phyloP scores from a whole-genome alignment of 257 asterid genomes.

The Capsicum chinense region DNA sequence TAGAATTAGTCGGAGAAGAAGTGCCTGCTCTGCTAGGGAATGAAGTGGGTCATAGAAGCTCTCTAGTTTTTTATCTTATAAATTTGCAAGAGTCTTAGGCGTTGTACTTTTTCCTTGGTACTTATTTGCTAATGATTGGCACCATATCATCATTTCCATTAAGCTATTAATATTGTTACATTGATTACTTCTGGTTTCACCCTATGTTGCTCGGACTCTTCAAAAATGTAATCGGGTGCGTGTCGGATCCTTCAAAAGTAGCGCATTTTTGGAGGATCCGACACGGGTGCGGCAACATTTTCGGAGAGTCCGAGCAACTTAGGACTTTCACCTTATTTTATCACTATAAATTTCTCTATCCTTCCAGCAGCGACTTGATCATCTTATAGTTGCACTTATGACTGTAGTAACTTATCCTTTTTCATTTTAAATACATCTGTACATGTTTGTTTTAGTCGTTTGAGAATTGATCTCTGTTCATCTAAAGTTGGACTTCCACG shows the following conservation, averaged over 20 bases:
- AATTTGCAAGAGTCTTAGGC: neutral
- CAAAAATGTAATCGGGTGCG: no score
- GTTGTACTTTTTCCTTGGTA: neutral
- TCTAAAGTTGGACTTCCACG: conserved; percentile 1
- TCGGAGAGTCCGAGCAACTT: no score
- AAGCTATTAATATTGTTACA: neutral
- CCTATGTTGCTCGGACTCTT: neutral
- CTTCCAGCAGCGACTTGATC: neutral
- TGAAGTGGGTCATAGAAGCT: conserved; percentile 1
- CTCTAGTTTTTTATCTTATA: neutral
- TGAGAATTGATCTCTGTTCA: neutral
- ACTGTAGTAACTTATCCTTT: neutral
- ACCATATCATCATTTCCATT: neutral
- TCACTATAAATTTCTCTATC: conserved; percentile 19
- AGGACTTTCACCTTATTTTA: neutral
- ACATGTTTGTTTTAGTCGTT: neutral
- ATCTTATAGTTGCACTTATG: neutral
- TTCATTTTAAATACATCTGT: neutral
- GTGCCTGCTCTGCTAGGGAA: neutral
- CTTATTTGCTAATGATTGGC: conserved; percentile 5
- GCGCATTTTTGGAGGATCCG: no score
- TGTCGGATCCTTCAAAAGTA: no score
- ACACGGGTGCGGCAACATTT: no score
- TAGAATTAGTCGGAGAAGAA: neutral
- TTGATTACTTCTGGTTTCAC: conserved; percentile 21